These are phyloP conservation scores for Coemansia sp. DNA, from an alignment of 192 early-diverging fungal species.

Conservation along the genomic window DNA sequence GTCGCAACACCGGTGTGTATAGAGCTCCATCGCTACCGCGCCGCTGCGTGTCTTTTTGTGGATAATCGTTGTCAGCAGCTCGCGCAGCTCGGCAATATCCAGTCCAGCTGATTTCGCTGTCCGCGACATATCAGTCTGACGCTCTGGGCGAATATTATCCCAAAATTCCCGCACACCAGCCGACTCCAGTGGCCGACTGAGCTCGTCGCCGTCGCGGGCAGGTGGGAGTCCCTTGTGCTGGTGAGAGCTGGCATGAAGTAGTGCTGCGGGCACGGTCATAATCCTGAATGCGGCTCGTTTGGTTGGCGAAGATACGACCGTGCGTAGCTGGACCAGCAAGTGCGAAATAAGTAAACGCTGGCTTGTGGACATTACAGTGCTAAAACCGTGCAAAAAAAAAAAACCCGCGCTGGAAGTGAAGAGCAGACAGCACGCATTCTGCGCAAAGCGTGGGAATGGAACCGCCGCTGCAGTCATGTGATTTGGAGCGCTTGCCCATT, in stretches of 20 bases:
- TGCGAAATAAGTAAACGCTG: background rate
- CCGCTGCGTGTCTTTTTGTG: conserved; percentile 52
- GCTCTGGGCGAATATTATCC: conserved; percentile 13
- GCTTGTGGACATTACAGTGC: background rate
- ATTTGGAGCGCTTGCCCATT: too few relatives aligned
- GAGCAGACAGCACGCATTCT: too few relatives aligned
- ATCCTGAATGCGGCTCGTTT: background rate
- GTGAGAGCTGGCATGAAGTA: conserved; percentile 5
- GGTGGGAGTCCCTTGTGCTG: conserved; percentile 9
- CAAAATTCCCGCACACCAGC: conserved; percentile 38
- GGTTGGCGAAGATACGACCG: background rate
- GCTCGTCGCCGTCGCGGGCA: conserved; percentile 39
- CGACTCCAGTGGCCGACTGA: conserved; percentile 43
- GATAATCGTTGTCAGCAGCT: conserved; percentile 34
- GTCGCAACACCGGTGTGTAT: conserved; percentile 56
- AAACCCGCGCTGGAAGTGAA: too few relatives aligned
- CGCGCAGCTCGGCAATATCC: conserved; percentile 9
- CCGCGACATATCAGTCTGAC: background rate
- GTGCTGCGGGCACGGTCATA: background rate
- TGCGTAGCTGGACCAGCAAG: background rate
- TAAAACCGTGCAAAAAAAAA: too few relatives aligned
- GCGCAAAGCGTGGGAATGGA: too few relatives aligned
- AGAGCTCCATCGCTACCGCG: conserved; percentile 49
- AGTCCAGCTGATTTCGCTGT: background rate
- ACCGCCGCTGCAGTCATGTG: too few relatives aligned